phyloP scores from a whole-genome alignment of 2,329 filamentous ascomycete genomes.

The Bimuria novae-zelandiae region DNA sequence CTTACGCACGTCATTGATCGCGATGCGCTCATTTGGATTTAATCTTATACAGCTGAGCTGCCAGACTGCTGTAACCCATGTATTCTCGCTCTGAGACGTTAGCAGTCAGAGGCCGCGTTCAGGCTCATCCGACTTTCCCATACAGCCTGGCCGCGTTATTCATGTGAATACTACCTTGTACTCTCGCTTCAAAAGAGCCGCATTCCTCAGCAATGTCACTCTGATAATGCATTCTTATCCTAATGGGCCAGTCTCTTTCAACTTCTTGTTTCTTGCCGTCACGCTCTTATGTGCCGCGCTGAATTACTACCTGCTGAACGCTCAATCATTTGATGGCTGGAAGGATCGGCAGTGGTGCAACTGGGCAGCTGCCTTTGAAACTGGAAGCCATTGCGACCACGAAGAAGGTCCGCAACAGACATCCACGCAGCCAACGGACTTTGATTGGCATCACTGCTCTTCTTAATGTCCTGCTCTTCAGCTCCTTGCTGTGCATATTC shows the following conservation, averaged over 20 bases:
- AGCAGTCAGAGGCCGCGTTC: slow-evolving; percentile 29
- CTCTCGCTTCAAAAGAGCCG: slow-evolving; percentile 16
- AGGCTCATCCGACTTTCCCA: slow-evolving; percentile 39
- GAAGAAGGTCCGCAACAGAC: slow-evolving; percentile 19
- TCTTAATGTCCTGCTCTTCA: slow-evolving; percentile 43
- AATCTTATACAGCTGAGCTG: slow-evolving; percentile 1
- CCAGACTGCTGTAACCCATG: background rate
- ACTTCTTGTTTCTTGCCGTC: slow-evolving; percentile 7
- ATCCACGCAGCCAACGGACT: slow-evolving; percentile 37
- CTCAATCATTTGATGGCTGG: slow-evolving; percentile 28
- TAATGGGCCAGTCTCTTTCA: slow-evolving; percentile 22
- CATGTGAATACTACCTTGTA: slow-evolving; percentile 12
- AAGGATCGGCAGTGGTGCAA: slow-evolving; percentile 21
- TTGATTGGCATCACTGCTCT: slow-evolving; percentile 40
- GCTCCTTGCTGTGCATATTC: slow-evolving; percentile 34
- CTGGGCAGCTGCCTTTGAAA: slow-evolving; percentile 23
- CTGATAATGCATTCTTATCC: slow-evolving; percentile 19
- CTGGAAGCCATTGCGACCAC: slow-evolving; percentile 14
- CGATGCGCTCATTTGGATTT: slow-evolving; percentile 22
- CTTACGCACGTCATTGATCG: slow-evolving; percentile 21
- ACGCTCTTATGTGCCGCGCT: background rate
- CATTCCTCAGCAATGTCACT: slow-evolving; percentile 13
- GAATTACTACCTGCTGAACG: slow-evolving; percentile 8
- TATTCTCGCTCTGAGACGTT: slow-evolving; percentile 29
- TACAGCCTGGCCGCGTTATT: too few species aligned